phyloP scores from a whole-genome alignment of 768 basidiomycete species.

The Podaxis sp. region DNA sequence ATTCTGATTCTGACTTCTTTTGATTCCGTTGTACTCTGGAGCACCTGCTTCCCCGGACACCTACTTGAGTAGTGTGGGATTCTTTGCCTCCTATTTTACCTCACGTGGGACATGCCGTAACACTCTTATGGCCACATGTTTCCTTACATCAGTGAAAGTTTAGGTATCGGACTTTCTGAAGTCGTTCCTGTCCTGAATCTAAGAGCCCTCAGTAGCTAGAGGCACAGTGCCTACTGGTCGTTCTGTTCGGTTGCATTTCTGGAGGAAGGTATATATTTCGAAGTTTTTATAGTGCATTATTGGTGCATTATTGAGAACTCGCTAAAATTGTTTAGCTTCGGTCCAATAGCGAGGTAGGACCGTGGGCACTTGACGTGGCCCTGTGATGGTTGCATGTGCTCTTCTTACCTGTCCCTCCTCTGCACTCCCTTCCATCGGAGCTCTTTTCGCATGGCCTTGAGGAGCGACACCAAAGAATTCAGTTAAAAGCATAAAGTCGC shows the following conservation, averaged over 20 bases:
- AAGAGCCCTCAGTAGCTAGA: not conserved
- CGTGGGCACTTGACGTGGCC: conserved; percentile 10
- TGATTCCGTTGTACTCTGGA: not conserved
- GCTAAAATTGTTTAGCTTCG: conserved; percentile 3
- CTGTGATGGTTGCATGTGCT: conserved; percentile 13
- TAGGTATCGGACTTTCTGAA: no score
- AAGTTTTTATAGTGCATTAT: not conserved
- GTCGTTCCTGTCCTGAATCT: no score
- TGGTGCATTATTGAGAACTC: not conserved
- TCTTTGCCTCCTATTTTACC: not conserved
- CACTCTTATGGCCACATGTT: not conserved
- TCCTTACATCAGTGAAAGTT: no score
- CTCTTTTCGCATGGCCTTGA: conserved; percentile 4
- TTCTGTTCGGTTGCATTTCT: not conserved
- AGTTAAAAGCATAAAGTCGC: conserved; percentile 4
- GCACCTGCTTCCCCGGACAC: not conserved
- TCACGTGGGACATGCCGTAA: not conserved
- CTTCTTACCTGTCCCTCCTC: not conserved
- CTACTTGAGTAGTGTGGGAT: not conserved
- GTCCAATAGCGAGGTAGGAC: not conserved
- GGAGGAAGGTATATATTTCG: not conserved
- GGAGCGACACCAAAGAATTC: not conserved
- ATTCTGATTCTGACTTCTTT: not conserved
- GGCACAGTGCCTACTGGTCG: not conserved
- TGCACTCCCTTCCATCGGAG: not conserved